Evolutionary conservation across 257 asterid genomes (phyloP), one percentile per base, ranked within the genome.

Genomic region (Haberlea rhodopensis): DNA sequence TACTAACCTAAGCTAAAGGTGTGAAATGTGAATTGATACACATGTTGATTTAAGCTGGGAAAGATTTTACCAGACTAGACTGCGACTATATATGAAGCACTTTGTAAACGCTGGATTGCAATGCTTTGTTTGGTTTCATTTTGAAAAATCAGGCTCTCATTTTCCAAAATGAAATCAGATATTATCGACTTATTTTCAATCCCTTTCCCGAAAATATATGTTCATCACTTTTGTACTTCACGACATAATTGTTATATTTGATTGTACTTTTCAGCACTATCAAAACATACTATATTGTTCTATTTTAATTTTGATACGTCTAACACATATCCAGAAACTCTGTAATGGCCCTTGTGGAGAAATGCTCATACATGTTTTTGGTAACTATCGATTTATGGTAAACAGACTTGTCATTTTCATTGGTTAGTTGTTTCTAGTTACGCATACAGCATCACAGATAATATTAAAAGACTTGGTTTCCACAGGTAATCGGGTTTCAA

Each of bases 11-110:
- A 46, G 20, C 27, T 19, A 9, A 20, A 26, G 23, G 40, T n/a
- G n/a, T n/a, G n/a, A n/a, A n/a, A n/a, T 69, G 26, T 68, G 26
- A 24, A 19, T 24, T 52, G 62, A 24, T 11, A 19, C 48, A 45
- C 48, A 6, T 18, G 11, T 51, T 43, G 52, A 60, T 29, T 53
- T 32, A 25, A 24, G 13, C n/a, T 46, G n/a, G n/a, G n/a, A n/a
- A n/a, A n/a, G n/a, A n/a, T n/a, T n/a, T n/a, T n/a, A 13, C 27
- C 43, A 5, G 22, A 3, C 21, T 20, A 27, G 34, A 24, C 18
- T 37, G 24, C 10, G 63, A 26, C 37, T 11, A 25, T 26, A 21
- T 29, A 65, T 18, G 66, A 5, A 5, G 34, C 53, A 54, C 63
- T 11, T 49, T 43, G 28, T 37, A 53, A 34, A 22, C 53, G 53